These are phyloP conservation scores for Pseudogymnoascus sp. DNA, from an alignment of 2,329 filamentous ascomycete genomes.

Conservation along the genomic window DNA sequence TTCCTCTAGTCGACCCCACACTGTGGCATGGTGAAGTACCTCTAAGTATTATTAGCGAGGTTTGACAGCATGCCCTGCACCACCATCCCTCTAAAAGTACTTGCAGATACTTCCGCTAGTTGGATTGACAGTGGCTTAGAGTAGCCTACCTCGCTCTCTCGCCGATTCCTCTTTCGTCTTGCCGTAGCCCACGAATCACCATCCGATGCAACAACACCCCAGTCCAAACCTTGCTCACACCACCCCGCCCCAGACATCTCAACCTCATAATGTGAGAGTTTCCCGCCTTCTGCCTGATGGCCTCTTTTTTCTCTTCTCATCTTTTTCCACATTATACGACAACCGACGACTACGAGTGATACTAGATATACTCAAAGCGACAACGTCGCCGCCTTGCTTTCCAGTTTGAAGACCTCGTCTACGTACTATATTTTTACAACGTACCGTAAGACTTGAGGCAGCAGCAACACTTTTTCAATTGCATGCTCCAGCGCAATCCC, in stretches of 20 bases:
- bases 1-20: background rate
- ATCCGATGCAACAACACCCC: background rate
- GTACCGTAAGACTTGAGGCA: background rate
- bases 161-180: constrained; percentile 5
- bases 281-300: background rate
- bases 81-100: background rate
- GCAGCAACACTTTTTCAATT: background rate
- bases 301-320: background rate
- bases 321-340: constrained; percentile 2
- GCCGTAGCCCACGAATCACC: background rate
- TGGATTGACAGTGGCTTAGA: background rate
- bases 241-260: background rate
- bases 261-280: constrained; percentile 5
- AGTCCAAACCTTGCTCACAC: background rate
- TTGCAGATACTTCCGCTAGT: background rate
- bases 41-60: background rate
- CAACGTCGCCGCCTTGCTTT: background rate
- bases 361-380: background rate
- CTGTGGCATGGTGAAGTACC: background rate
- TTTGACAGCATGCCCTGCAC: background rate
- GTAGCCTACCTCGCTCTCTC: background rate
- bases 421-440: constrained; percentile 5
- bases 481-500: background rate
- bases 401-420: background rate
- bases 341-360: background rate